Evolutionary conservation across 306 rosid genomes (phyloP).

Genomic region (Prunus armeniaca): DNA sequence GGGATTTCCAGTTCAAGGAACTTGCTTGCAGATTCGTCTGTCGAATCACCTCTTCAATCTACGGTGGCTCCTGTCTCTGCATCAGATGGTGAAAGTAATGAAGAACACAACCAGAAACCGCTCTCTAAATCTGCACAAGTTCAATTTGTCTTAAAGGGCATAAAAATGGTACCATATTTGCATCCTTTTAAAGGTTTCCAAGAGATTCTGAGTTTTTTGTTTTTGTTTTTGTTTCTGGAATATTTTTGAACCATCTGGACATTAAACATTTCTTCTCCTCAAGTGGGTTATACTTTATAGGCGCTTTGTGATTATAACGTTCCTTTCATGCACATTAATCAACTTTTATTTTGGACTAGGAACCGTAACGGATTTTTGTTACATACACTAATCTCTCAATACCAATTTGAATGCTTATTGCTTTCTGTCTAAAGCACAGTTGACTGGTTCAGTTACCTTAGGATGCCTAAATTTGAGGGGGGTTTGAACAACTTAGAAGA

Average conservation of each 20-base stretch:
- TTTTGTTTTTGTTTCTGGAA: neutral
- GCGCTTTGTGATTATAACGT: neutral
- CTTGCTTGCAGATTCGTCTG: constrained; percentile 30
- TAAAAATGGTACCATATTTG: constrained; percentile 58
- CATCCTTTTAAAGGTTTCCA: neutral
- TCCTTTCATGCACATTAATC: neutral
- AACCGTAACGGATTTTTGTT: neutral
- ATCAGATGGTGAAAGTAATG: constrained; percentile 41
- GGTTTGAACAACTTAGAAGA: neutral
- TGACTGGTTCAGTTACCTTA: neutral
- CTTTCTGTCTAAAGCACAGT: neutral
- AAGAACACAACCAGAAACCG: constrained; percentile 50
- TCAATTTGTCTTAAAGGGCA: constrained; percentile 69
- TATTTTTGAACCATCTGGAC: no score
- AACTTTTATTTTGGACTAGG: neutral
- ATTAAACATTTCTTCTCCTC: no score
- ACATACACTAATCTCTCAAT: neutral
- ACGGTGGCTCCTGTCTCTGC: constrained; percentile 54
- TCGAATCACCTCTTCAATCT: constrained; percentile 52
- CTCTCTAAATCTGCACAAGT: constrained; percentile 51
- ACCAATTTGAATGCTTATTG: neutral
- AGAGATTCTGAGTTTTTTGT: neutral
- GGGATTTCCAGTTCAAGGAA: constrained; percentile 68
- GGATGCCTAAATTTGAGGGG: neutral
- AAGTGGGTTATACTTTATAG: neutral